phyloP scores from a whole-genome alignment of 2,329 filamentous ascomycete genomes.

The Ophiostoma perfectum region DNA sequence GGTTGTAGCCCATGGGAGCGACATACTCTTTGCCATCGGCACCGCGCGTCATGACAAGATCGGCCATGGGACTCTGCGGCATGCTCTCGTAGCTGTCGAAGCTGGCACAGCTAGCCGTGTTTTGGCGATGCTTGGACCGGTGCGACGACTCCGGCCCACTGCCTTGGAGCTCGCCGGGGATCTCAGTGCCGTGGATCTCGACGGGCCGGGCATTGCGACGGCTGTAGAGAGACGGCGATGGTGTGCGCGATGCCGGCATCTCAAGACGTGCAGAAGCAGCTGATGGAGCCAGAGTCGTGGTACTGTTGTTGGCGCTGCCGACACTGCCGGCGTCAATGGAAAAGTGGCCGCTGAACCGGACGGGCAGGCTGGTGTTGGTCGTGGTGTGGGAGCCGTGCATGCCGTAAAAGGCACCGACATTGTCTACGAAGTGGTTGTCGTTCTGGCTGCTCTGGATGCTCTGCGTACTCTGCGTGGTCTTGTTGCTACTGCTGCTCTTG shows the following conservation, averaged over 20 bases:
- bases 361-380: not conserved
- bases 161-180: constrained; percentile 2
- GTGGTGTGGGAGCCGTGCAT: constrained; percentile 3
- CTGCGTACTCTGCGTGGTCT: not conserved
- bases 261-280: not conserved
- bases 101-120: constrained; percentile 23
- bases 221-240: constrained; percentile 8
- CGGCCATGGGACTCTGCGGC: constrained; percentile 48
- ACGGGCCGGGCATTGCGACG: not conserved
- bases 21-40: constrained; percentile 38
- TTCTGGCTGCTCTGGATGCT: constrained; percentile 7
- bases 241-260: constrained; percentile 20
- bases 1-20: constrained; percentile 54
- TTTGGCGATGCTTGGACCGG: constrained; percentile 1
- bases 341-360: not conserved
- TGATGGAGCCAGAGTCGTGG: not conserved
- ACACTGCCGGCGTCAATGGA: constrained; percentile 11
- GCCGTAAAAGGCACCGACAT: constrained; percentile 13
- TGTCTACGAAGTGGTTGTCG: not conserved
- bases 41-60: constrained; percentile 40
- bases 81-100: constrained; percentile 40
- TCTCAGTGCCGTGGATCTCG: constrained; percentile 8
- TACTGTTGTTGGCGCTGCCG: constrained; percentile 3
- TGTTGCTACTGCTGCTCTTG: constrained; percentile 22
- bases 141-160: not conserved